Evolutionary conservation across 768 basidiomycete species (phyloP).

Genomic region (Antrodiella citrinella): DNA sequence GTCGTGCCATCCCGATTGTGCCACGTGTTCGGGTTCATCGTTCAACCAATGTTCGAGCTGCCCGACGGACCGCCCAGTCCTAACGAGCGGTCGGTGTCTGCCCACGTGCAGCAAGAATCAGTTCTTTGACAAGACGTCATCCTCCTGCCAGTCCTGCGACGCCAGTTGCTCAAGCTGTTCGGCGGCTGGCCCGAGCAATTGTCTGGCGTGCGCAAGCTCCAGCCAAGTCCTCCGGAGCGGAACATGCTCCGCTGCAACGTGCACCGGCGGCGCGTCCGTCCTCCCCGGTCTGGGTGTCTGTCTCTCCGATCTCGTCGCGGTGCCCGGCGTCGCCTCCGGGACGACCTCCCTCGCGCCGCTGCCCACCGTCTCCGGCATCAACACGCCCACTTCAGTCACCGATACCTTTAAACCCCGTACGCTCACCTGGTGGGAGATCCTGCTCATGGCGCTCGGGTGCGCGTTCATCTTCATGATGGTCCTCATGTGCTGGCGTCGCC

Average conservation of each 20-base stretch:
- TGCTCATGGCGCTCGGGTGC: conserved; percentile 76
- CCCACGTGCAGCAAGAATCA: conserved; percentile 67
- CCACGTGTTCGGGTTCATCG: conserved; percentile 68
- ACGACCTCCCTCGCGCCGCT: conserved; percentile 33
- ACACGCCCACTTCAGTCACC: conserved; percentile 31
- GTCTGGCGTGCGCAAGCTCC: conserved; percentile 66
- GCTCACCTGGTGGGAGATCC: conserved; percentile 77
- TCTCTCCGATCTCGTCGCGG: conserved; percentile 61
- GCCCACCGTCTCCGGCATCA: conserved; percentile 50
- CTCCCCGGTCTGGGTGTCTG: conserved; percentile 71
- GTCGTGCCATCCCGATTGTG: conserved; percentile 81
- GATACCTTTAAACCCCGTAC: conserved; percentile 23
- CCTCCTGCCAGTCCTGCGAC: conserved; percentile 66
- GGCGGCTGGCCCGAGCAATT: conserved; percentile 55
- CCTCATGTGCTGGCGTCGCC: conserved; percentile 63
- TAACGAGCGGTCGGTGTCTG: conserved; percentile 68
- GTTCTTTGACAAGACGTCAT: conserved; percentile 60
- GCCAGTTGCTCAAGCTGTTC: conserved; percentile 73
- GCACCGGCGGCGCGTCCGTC: conserved; percentile 45
- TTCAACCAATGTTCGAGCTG: conserved; percentile 79
- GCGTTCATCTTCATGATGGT: conserved; percentile 68
- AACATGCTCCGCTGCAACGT: conserved; percentile 55
- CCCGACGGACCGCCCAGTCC: conserved; percentile 57
- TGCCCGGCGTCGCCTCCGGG: conserved; percentile 38
- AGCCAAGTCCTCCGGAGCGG: conserved; percentile 57